These are phyloP conservation scores for Magnolia sinica DNA, from an alignment of 164 flowering plant genomes.

Conservation along the genomic window DNA sequence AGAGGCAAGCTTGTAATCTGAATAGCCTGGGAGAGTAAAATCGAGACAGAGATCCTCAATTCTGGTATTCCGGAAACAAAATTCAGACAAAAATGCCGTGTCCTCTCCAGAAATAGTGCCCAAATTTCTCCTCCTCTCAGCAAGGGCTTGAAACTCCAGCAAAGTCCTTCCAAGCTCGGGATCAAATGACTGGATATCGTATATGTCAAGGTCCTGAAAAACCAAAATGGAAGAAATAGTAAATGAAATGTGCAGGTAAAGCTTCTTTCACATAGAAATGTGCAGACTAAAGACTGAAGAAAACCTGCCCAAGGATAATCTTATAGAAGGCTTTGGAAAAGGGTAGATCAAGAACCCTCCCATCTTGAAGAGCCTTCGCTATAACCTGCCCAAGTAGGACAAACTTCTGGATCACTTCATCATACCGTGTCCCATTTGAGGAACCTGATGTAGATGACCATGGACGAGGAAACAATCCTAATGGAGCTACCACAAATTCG, in stretches of 20 bases:
- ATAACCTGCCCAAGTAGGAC: conserved; percentile 78
- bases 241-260: neutral
- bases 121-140: conserved; percentile 37
- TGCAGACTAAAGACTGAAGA: neutral
- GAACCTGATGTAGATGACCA: conserved; percentile 45
- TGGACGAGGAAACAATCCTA: conserved; percentile 92
- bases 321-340: conserved; percentile 84
- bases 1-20: conserved; percentile 55
- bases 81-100: conserved; percentile 18
- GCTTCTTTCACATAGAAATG: neutral
- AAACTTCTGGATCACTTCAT: conserved; percentile 62
- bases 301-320: conserved; percentile 78
- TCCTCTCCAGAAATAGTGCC: conserved; percentile 21
- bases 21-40: conserved; percentile 91
- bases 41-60: conserved; percentile 90
- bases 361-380: conserved; percentile 89
- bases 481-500: conserved; percentile 33
- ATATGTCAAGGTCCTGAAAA: conserved; percentile 67
- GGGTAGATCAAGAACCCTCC: conserved; percentile 82
- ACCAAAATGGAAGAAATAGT: conserved; percentile 2
- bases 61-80: conserved; percentile 41
- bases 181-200: conserved; percentile 78
- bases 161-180: conserved; percentile 73
- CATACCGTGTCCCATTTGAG: conserved; percentile 32
- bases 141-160: conserved; percentile 80